Evolutionary conservation across 495 filamentous ascomycete species (phyloP).

Genomic region (Annulohypoxylon nitens): DNA sequence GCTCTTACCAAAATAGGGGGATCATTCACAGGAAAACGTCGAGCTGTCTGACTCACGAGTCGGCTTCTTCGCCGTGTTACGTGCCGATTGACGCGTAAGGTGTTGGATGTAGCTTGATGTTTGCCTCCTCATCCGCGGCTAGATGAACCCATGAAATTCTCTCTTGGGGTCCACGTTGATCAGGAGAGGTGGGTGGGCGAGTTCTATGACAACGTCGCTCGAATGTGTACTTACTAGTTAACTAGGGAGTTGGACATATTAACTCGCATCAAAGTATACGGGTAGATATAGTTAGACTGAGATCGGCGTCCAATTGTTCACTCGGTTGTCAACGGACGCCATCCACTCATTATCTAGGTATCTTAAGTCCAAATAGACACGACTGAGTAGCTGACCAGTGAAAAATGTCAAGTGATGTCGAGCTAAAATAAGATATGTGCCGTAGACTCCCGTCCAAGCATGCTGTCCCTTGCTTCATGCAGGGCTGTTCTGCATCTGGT

Average conservation of each 20-base stretch:
- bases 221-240: neutral
- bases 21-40: conserved; percentile 14
- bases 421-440: conserved; percentile 19
- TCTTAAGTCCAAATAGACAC: conserved; percentile 2
- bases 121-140: conserved; percentile 11
- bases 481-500: conserved; percentile 31
- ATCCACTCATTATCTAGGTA: neutral
- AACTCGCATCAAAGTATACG: neutral
- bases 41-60: conserved; percentile 15
- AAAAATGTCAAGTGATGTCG: conserved; percentile 7
- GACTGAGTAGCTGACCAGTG: neutral
- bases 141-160: neutral
- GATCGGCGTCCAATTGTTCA: conserved; percentile 9
- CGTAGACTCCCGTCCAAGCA: conserved; percentile 38
- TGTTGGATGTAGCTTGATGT: neutral
- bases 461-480: conserved; percentile 42
- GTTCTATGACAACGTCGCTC: conserved; percentile 6
- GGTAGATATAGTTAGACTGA: conserved; percentile 10
- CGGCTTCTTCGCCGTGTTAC: conserved; percentile 19
- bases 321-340: conserved; percentile 18
- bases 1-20: conserved; percentile 20
- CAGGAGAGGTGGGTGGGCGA: conserved; percentile 17
- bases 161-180: conserved; percentile 12
- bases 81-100: conserved; percentile 16
- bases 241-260: neutral